Conservation (phyloP, 768 basidiomycete genomes). For the Panaeolus papilionaceus region DNA sequence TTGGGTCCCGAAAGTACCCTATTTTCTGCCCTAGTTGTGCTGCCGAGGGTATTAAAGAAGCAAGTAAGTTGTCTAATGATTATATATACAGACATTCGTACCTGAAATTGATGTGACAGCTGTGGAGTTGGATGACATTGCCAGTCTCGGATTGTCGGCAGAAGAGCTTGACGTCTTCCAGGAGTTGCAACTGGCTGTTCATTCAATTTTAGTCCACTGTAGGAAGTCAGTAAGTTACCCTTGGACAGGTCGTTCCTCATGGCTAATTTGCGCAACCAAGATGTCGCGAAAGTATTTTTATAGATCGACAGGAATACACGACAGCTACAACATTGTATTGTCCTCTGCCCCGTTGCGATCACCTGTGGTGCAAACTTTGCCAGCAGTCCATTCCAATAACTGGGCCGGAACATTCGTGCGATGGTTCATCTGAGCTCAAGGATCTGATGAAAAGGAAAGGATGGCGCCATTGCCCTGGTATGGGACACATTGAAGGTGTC, state of each 20-base stretch:
- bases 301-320: constrained; percentile 56
- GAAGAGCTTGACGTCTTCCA: constrained; percentile 34
- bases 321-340: constrained; percentile 49
- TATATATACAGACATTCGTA: neutral
- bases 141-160: constrained; percentile 39
- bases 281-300: constrained; percentile 54
- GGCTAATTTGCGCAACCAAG: constrained; percentile 34
- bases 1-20: constrained; percentile 59
- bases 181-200: constrained; percentile 38
- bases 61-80: constrained; percentile 26
- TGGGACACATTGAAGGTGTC: constrained; percentile 15
- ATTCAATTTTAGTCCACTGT: constrained; percentile 48
- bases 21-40: constrained; percentile 65
- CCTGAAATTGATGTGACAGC: constrained; percentile 15
- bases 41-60: constrained; percentile 37
- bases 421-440: constrained; percentile 57
- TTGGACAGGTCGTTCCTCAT: neutral
- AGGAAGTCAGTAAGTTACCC: constrained; percentile 44
- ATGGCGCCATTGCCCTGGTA: constrained; percentile 69
- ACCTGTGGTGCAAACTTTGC: constrained; percentile 70
- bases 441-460: constrained; percentile 54
- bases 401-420: constrained; percentile 57
- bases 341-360: constrained; percentile 51
- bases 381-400: constrained; percentile 44
- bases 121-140: constrained; percentile 20